Evolutionary conservation across 495 filamentous ascomycete species (phyloP).

Genomic region (Xylaria flabelliformis): DNA sequence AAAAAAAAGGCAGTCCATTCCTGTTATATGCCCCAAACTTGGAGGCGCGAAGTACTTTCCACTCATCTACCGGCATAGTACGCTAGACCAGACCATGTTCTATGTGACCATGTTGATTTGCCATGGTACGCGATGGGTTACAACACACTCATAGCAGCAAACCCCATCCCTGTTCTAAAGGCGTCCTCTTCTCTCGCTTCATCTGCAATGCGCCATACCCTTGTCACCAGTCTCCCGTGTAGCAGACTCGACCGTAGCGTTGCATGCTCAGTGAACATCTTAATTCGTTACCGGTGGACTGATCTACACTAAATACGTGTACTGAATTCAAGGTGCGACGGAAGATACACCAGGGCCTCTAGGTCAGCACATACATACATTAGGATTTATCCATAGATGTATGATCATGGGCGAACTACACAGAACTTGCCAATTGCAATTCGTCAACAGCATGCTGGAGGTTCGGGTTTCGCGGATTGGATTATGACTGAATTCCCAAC

Average conservation of each 20-base stretch:
- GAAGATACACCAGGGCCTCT: neutral
- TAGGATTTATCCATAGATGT: neutral
- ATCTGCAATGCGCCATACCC: conserved; percentile 10
- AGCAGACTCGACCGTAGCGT: neutral
- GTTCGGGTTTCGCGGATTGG: neutral
- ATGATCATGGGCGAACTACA: neutral
- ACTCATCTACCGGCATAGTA: neutral
- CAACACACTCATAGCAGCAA: neutral
- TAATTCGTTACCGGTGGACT: conserved; percentile 1
- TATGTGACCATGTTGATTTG: neutral
- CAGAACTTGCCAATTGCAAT: neutral
- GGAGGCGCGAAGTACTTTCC: neutral
- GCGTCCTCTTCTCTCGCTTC: conserved; percentile 3
- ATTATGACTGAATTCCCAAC: neutral
- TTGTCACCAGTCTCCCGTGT: neutral
- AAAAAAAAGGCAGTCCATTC: neutral
- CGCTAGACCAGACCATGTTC: neutral
- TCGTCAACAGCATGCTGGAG: neutral
- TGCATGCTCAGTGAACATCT: neutral
- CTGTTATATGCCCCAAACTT: neutral
- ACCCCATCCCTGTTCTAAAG: neutral
- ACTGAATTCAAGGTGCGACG: neutral
- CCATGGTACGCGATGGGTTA: neutral
- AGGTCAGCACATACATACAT: neutral
- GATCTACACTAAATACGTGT: neutral